phyloP scores from a whole-genome alignment of 805 yeast species.

The Spencermartinsiella europaea region DNA sequence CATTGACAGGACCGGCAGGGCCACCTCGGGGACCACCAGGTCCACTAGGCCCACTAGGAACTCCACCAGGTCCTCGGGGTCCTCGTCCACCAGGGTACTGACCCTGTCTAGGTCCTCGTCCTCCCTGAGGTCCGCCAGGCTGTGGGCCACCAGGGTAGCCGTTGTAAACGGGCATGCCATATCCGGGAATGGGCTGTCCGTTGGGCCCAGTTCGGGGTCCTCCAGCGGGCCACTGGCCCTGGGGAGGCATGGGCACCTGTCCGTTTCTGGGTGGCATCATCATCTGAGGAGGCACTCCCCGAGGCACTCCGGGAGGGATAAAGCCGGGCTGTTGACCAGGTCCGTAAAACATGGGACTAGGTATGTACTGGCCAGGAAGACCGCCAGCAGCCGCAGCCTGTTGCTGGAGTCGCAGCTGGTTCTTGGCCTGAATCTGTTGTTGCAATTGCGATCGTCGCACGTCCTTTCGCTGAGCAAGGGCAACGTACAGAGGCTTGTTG shows the following conservation, averaged over 20 bases:
- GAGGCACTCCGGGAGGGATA: slow-evolving; percentile 64
- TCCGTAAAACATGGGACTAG: slow-evolving; percentile 67
- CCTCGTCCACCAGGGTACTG: slow-evolving; percentile 18
- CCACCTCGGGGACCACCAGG: slow-evolving; percentile 15
- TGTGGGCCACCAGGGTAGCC: slow-evolving; percentile 17
- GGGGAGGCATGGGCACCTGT: slow-evolving; percentile 31
- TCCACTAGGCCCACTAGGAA: slow-evolving; percentile 9
- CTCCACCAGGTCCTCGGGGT: slow-evolving; percentile 20
- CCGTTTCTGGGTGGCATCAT: slow-evolving; percentile 32
- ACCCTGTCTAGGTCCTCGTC: slow-evolving; percentile 25
- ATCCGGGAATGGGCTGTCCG: slow-evolving; percentile 72
- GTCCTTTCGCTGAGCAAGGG: slow-evolving; percentile 97
- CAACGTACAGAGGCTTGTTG: slow-evolving; percentile 96
- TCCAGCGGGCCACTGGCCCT: slow-evolving; percentile 37
- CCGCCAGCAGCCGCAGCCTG: slow-evolving; percentile 76
- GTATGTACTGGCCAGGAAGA: slow-evolving; percentile 79
- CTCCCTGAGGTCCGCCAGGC: slow-evolving; percentile 26
- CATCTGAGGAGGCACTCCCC: slow-evolving; percentile 35
- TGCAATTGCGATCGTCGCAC: slow-evolving; percentile 95
- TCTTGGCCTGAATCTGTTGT: slow-evolving; percentile 97
- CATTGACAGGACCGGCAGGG: slow-evolving; percentile 34
- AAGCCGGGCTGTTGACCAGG: slow-evolving; percentile 67
- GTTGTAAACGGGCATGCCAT: slow-evolving; percentile 63
- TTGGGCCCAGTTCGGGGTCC: slow-evolving; percentile 66
- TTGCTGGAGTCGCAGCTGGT: slow-evolving; percentile 97